A percentile compares a stretch with the other conserved stretches of the same genome.
Conservation (phyloP, 169 alveolate genomes). For the Hepatocystis sp. region DNA sequence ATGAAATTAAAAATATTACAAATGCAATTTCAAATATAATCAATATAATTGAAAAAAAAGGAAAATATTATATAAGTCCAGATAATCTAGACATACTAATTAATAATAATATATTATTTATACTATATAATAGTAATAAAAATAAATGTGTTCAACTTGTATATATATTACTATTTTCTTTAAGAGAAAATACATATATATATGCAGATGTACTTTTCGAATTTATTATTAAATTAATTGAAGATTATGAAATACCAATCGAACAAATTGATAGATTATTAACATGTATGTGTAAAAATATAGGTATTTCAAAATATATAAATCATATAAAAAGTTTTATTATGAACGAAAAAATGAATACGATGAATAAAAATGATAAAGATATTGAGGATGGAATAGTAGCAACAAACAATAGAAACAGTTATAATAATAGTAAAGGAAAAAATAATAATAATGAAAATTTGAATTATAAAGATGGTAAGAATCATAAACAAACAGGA, state of each 20-base stretch:
- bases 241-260: constrained; percentile 14
- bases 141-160: constrained; percentile 42
- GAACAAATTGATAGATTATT: constrained; percentile 55
- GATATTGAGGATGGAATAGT: too few species aligned
- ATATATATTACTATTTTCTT: constrained; percentile 37
- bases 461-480: neutral
- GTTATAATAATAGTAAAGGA: constrained; percentile 7
- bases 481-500: neutral
- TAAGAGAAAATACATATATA: constrained; percentile 38
- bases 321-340: constrained; percentile 41
- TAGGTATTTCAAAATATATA: constrained; percentile 63
- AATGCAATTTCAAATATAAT: constrained; percentile 20
- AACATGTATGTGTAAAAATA: constrained; percentile 39
- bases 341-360: constrained; percentile 23
- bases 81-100: constrained; percentile 33
- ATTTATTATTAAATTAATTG: constrained; percentile 24
- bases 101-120: constrained; percentile 19
- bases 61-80: constrained; percentile 52
- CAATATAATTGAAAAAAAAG: constrained; percentile 46
- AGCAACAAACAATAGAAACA: neutral
- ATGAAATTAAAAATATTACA: neutral
- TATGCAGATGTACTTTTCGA: constrained; percentile 40
- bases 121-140: constrained; percentile 29
- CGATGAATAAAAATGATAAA: constrained; percentile 16
- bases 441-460: neutral